Percentiles rank a stretch among this genome's conserved stretches.
These are phyloP conservation scores for Collybia sp. DNA, from an alignment of 768 basidiomycete genomes.

Conservation along the genomic window DNA sequence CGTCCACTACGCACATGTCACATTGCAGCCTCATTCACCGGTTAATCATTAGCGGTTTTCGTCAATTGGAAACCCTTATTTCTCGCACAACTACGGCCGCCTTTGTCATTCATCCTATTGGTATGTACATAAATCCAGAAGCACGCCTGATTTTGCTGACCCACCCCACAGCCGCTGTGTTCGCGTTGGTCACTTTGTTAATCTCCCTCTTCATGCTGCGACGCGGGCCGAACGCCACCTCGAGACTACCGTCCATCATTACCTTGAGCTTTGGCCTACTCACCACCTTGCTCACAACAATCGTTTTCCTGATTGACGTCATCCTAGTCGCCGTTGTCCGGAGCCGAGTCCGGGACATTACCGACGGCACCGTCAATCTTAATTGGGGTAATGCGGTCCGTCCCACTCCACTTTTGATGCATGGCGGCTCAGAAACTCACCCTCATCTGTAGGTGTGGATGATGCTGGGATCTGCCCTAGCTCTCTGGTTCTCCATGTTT, in stretches of 20 bases:
- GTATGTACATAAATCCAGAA: slow-evolving; percentile 18
- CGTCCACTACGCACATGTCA: neutral
- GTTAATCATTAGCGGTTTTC: slow-evolving; percentile 13
- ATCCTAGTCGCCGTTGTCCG: slow-evolving; percentile 42
- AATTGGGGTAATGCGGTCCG: slow-evolving; percentile 46
- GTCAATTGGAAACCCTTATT: slow-evolving; percentile 33
- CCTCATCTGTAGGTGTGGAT: slow-evolving; percentile 42
- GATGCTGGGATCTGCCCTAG: slow-evolving; percentile 43
- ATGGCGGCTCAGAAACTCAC: neutral
- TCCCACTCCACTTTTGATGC: slow-evolving; percentile 6
- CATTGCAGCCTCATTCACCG: too few species aligned
- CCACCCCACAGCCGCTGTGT: slow-evolving; percentile 32
- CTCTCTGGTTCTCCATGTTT: slow-evolving; percentile 41
- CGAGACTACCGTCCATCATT: slow-evolving; percentile 32
- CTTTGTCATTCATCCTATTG: slow-evolving; percentile 53
- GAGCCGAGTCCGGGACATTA: slow-evolving; percentile 33
- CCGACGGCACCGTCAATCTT: slow-evolving; percentile 34
- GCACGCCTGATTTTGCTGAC: neutral
- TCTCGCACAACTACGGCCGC: slow-evolving; percentile 40
- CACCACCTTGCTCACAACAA: slow-evolving; percentile 40
- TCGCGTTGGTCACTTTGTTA: slow-evolving; percentile 47
- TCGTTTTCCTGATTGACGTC: slow-evolving; percentile 50
- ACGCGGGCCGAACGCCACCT: slow-evolving; percentile 29
- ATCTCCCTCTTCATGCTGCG: slow-evolving; percentile 41
- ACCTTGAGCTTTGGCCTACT: slow-evolving; percentile 31